Evolutionary conservation across 2,329 filamentous ascomycete species (phyloP).

Genomic region (Botrytis cinerea): DNA sequence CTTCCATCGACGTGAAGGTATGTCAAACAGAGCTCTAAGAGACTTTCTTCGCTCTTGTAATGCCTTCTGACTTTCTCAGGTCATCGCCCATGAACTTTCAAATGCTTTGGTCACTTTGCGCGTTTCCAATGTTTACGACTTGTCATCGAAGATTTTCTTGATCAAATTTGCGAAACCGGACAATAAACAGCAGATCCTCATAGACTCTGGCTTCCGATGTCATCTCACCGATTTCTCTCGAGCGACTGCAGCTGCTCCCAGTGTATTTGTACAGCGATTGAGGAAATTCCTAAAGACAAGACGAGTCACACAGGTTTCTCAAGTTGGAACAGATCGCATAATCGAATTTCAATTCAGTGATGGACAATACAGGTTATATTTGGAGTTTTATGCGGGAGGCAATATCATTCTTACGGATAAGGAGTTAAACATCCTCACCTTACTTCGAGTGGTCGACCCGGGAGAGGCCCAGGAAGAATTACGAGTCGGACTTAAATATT

Average conservation of each 20-base stretch:
- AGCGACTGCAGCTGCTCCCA: constrained; percentile 80
- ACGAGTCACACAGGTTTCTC: constrained; percentile 74
- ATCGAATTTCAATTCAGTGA: constrained; percentile 93
- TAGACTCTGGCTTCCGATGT: constrained; percentile 95
- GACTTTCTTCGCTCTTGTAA: constrained; percentile 9
- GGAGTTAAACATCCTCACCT: constrained; percentile 76
- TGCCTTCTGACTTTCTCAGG: constrained; percentile 51
- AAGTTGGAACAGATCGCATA: constrained; percentile 91
- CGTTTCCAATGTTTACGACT: constrained; percentile 91
- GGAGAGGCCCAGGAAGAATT: constrained; percentile 84
- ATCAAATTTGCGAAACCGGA: constrained; percentile 93
- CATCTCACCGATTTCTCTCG: constrained; percentile 91
- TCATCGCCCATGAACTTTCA: constrained; percentile 92
- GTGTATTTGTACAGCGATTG: constrained; percentile 79
- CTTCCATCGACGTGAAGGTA: constrained; percentile 76
- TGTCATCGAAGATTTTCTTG: constrained; percentile 92
- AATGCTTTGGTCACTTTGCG: constrained; percentile 74
- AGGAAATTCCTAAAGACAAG: constrained; percentile 88
- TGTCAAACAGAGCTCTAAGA: not conserved
- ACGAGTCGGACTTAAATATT: constrained; percentile 75
- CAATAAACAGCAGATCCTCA: constrained; percentile 82
- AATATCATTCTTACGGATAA: constrained; percentile 92
- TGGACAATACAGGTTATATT: constrained; percentile 80
- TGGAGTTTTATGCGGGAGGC: constrained; percentile 95
- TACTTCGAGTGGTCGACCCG: constrained; percentile 78